phyloP scores from a whole-genome alignment of 2,329 filamentous ascomycete species.

The Apiospora phragmitis region DNA sequence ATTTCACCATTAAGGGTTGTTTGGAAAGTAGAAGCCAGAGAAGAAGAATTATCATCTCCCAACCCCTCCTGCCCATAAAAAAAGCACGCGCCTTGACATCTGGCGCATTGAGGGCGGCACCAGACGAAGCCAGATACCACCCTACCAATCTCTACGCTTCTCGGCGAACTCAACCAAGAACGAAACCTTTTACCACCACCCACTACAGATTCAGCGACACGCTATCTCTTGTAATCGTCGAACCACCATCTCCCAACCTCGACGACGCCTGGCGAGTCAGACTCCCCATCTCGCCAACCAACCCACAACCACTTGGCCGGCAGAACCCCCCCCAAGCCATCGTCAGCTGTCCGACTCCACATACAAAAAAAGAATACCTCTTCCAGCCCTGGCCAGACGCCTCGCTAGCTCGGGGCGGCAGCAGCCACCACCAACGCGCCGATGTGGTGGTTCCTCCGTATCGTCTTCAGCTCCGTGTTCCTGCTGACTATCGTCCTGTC shows the following conservation, averaged over 20 bases:
- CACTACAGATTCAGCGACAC: conserved; percentile 1
- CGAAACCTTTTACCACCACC: neutral
- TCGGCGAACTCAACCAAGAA: neutral
- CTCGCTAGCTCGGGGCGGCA: conserved; percentile 35
- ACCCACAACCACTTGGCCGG: neutral
- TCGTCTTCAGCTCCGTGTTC: conserved; percentile 80
- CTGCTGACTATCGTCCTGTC: conserved; percentile 91
- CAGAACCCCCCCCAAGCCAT: neutral
- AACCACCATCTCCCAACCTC: neutral
- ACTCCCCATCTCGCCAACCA: neutral
- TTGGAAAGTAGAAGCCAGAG: neutral
- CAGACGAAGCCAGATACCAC: conserved; percentile 4
- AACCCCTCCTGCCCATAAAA: neutral
- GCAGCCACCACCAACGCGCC: conserved; percentile 44
- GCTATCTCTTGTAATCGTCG: neutral
- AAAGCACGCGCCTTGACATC: neutral
- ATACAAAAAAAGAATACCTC: neutral
- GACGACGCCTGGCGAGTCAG: neutral
- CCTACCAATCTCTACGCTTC: neutral
- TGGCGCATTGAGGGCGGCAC: conserved; percentile 6
- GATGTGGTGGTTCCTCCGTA: conserved; percentile 83
- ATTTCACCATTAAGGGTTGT: neutral
- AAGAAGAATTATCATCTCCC: neutral
- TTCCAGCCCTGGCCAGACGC: conserved; percentile 30
- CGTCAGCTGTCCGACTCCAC: neutral